Percentiles rank a stretch among this genome's conserved stretches.
phyloP scores from a whole-genome alignment of 352 stramenopile species.

The Thalassiosira pacifica region DNA sequence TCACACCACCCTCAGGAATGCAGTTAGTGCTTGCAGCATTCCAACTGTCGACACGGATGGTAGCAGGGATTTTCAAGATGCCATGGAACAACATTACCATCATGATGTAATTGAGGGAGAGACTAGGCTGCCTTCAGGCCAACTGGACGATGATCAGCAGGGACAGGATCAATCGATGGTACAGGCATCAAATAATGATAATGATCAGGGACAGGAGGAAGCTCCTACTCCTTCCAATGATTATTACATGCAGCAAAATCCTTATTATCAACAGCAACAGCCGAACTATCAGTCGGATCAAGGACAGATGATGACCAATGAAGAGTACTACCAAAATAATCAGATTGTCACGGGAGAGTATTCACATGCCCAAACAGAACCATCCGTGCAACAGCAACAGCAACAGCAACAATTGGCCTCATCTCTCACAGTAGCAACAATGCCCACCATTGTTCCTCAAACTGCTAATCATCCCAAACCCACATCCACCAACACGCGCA shows the following conservation, averaged over 20 bases:
- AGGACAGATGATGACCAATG: not conserved
- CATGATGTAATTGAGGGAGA: constrained; percentile 1
- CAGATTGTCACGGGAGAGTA: not conserved
- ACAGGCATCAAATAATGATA: not conserved
- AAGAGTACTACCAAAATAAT: not conserved
- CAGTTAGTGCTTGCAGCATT: no score
- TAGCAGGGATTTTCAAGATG: constrained; percentile 61
- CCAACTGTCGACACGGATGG: no score
- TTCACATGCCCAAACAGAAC: not conserved
- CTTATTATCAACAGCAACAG: not conserved
- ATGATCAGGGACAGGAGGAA: constrained; percentile 1
- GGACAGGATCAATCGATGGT: not conserved
- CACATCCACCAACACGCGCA: constrained; percentile 11
- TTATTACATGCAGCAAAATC: not conserved
- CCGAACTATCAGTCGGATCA: constrained; percentile 3
- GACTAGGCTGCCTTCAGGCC: not conserved
- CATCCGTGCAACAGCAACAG: not conserved
- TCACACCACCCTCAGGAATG: no score
- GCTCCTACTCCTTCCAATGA: no score
- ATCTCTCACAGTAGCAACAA: no score
- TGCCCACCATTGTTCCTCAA: not conserved
- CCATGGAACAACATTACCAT: constrained; percentile 46
- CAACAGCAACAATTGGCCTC: not conserved
- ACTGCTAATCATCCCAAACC: not conserved
- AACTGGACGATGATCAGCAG: constrained; percentile 9